These are phyloP conservation scores for Talaromyces adpressus DNA, from an alignment of 495 filamentous ascomycete species.

Conservation along the genomic window DNA sequence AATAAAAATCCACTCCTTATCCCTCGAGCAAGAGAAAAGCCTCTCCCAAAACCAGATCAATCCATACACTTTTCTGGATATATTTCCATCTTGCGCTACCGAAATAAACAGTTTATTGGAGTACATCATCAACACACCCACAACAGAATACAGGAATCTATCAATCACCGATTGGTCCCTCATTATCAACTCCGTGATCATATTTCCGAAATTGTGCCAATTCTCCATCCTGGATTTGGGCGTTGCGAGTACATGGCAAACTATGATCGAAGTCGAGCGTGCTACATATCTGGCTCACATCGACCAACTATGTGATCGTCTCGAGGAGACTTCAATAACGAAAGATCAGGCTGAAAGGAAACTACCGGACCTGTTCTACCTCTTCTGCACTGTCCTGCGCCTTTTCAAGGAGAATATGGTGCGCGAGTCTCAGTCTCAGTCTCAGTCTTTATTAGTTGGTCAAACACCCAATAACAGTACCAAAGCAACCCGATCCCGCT, in stretches of 20 bases:
- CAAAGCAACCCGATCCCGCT: neutral
- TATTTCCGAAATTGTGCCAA: neutral
- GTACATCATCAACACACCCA: neutral
- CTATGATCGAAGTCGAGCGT: neutral
- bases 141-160: neutral
- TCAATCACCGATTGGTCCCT: neutral
- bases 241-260: neutral
- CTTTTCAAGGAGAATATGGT: slow-evolving; percentile 3
- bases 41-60: neutral
- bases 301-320: neutral
- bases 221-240: neutral
- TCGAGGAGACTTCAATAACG: neutral
- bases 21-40: neutral
- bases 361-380: neutral
- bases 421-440: neutral
- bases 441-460: neutral
- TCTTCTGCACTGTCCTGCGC: neutral
- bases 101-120: slow-evolving; percentile 3
- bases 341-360: neutral
- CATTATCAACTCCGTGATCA: neutral
- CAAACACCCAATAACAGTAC: neutral
- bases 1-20: neutral
- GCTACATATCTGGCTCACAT: neutral
- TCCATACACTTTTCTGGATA: neutral
- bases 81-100: neutral